A percentile compares a stretch with the other conserved stretches of the same genome.
phyloP scores from a whole-genome alignment of 2,329 filamentous ascomycete species.

The Xylariaceae sp. region DNA sequence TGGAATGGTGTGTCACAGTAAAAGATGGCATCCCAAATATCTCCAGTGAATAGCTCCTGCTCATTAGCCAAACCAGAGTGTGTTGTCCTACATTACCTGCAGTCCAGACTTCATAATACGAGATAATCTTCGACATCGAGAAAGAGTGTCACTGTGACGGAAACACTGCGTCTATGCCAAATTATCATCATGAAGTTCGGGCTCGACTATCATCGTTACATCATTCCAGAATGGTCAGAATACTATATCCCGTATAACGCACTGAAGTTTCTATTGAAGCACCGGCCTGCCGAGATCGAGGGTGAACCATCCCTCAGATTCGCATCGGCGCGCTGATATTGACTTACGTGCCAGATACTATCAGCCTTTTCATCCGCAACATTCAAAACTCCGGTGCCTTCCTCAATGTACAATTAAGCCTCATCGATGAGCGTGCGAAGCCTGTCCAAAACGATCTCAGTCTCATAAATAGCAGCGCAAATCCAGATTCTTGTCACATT shows the following conservation, averaged over 20 bases:
- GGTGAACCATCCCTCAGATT: background rate
- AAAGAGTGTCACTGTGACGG: no score
- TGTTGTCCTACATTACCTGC: no score
- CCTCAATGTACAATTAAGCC: background rate
- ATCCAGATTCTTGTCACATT: no score
- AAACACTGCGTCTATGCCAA: no score
- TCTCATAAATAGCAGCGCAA: no score
- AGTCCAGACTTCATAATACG: no score
- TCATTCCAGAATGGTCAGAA: background rate
- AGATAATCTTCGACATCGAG: no score
- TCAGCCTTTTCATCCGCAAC: background rate
- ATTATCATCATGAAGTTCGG: slow-evolving; percentile 1
- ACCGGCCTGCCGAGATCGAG: background rate
- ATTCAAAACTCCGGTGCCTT: background rate
- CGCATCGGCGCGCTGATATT: background rate
- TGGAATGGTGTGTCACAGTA: no score
- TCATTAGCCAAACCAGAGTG: no score
- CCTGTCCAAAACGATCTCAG: background rate
- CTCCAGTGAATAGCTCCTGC: no score
- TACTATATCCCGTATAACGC: slow-evolving; percentile 1
- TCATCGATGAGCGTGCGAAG: background rate
- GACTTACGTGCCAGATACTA: background rate
- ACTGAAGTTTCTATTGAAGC: background rate
- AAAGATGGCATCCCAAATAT: no score
- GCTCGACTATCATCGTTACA: background rate